These are phyloP conservation scores for Trichoderma erinaceum DNA, from an alignment of 495 filamentous ascomycete genomes.

Conservation along the genomic window DNA sequence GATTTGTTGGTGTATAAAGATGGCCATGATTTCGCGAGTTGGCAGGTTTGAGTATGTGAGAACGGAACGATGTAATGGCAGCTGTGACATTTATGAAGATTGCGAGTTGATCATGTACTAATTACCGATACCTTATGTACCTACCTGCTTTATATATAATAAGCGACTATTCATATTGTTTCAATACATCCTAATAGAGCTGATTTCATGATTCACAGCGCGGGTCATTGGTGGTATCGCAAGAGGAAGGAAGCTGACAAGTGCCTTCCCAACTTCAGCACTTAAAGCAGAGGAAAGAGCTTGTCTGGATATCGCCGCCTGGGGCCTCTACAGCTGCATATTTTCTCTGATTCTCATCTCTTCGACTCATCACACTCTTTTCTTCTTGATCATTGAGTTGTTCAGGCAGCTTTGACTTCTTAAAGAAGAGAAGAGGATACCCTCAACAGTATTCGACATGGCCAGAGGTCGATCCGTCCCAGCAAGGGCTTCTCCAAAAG, in stretches of 20 bases:
- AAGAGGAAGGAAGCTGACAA: background rate
- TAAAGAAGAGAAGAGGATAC: background rate
- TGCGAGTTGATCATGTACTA: background rate
- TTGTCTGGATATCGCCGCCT: too few species aligned
- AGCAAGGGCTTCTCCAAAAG: background rate
- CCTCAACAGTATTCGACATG: background rate
- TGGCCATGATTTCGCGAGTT: too few species aligned
- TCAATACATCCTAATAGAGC: background rate
- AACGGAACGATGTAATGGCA: background rate
- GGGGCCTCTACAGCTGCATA: background rate
- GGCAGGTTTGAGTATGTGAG: too few species aligned
- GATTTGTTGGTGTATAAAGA: too few species aligned
- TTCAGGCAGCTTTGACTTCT: background rate
- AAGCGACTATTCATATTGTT: background rate
- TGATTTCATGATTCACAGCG: too few species aligned
- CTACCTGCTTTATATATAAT: too few species aligned
- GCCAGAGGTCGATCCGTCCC: constrained; percentile 1
- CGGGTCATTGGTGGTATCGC: background rate
- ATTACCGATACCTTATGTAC: too few species aligned
- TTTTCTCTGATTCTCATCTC: background rate
- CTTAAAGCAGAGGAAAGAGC: background rate
- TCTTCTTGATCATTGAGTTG: background rate
- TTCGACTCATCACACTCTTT: background rate
- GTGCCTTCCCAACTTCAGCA: background rate
- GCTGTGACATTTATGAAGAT: background rate